These are phyloP conservation scores for Sporobolomyces phaffii DNA, from an alignment of 768 basidiomycete species.

Conservation along the genomic window DNA sequence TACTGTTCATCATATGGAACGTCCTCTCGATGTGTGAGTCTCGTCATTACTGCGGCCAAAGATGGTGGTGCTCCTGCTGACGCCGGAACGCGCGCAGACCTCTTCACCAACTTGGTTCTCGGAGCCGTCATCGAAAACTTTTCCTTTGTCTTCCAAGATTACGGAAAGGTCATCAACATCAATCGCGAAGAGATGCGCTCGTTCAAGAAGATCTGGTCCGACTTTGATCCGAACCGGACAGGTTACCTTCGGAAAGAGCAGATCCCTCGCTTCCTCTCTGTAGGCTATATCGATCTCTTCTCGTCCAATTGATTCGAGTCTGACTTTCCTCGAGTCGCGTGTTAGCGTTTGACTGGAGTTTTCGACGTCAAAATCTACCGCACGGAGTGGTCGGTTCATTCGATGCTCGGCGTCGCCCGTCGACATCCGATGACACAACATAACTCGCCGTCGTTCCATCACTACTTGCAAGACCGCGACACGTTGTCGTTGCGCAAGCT, in stretches of 20 bases:
- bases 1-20: conserved; percentile 90
- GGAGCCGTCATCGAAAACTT: conserved; percentile 61
- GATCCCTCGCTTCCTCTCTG: conserved; percentile 74
- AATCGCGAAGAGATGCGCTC: conserved; percentile 84
- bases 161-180: conserved; percentile 71
- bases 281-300: conserved; percentile 53
- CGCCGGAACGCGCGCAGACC: no score
- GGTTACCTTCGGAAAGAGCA: conserved; percentile 66
- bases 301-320: no score
- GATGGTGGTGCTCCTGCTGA: neutral
- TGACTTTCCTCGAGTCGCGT: no score
- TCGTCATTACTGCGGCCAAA: neutral
- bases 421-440: neutral
- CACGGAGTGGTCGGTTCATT: conserved; percentile 57
- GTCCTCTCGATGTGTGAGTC: conserved; percentile 91
- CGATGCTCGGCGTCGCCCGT: conserved; percentile 56
- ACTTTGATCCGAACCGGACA: conserved; percentile 69
- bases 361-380: conserved; percentile 87
- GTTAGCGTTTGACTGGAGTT: conserved; percentile 77
- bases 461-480: conserved; percentile 23
- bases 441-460: conserved; percentile 42
- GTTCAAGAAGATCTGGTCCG: conserved; percentile 91
- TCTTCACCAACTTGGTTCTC: conserved; percentile 35
- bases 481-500: conserved; percentile 51
- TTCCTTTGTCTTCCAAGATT: conserved; percentile 86